Percentiles rank a stretch among this genome's conserved stretches.
phyloP scores from a whole-genome alignment of 495 filamentous ascomycete genomes.

The Aspergillus ellipticus region DNA sequence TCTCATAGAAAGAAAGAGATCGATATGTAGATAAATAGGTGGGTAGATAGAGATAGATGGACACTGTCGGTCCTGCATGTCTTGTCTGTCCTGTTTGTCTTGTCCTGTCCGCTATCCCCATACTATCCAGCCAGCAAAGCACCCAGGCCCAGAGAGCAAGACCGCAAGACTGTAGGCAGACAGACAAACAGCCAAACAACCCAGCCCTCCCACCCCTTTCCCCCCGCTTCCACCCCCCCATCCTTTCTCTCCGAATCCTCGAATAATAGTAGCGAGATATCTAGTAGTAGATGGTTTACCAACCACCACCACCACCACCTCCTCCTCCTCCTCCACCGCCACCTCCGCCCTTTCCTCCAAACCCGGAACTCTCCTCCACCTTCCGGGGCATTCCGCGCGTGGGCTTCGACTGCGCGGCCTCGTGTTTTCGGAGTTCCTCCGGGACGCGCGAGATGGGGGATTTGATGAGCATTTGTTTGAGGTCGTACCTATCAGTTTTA shows the following conservation, averaged over 20 bases:
- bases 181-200: too few relatives aligned
- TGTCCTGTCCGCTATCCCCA: too few relatives aligned
- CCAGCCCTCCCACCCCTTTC: neutral
- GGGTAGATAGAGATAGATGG: neutral
- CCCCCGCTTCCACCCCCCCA: neutral
- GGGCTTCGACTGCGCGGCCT: constrained; percentile 84
- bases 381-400: constrained; percentile 57
- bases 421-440: constrained; percentile 90
- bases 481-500: constrained; percentile 58
- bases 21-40: neutral
- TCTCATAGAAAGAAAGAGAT: neutral
- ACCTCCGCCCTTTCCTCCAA: constrained; percentile 59
- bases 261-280: too few relatives aligned
- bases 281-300: too few relatives aligned
- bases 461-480: constrained; percentile 95
- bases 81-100: too few relatives aligned
- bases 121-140: too few relatives aligned
- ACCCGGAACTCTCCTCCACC: constrained; percentile 58
- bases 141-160: too few relatives aligned
- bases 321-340: too few relatives aligned
- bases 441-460: constrained; percentile 85
- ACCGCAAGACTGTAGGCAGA: too few relatives aligned
- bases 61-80: too few relatives aligned
- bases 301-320: too few relatives aligned
- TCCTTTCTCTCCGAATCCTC: neutral